phyloP scores from a whole-genome alignment of 2,329 filamentous ascomycete species.

The Chlorencoelia australis region DNA sequence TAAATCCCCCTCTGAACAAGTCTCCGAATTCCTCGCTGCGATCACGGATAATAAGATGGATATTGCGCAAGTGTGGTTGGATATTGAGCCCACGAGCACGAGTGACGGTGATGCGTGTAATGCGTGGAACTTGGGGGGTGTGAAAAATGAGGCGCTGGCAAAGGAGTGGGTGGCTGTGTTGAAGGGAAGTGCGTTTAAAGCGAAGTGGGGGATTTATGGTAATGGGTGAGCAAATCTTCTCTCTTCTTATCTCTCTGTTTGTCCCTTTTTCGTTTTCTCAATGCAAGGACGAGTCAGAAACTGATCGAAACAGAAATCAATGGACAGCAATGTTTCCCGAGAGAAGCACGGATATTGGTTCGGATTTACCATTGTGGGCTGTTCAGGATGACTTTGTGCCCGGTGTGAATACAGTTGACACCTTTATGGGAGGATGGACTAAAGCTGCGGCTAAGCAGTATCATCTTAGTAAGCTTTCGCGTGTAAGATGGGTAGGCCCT shows the following conservation, averaged over 20 bases:
- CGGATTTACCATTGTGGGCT: constrained; percentile 20
- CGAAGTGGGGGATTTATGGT: constrained; percentile 20
- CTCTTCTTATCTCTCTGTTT: too few relatives aligned
- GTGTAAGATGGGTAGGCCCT: not conserved
- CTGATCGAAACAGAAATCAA: constrained; percentile 19
- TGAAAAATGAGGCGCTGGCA: constrained; percentile 16
- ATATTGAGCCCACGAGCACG: constrained; percentile 15
- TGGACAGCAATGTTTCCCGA: constrained; percentile 19
- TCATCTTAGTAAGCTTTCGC: constrained; percentile 12
- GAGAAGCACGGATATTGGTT: constrained; percentile 17
- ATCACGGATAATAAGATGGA: constrained; percentile 14
- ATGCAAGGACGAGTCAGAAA: not conserved
- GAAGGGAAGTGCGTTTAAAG: constrained; percentile 10
- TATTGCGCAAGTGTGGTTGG: constrained; percentile 18
- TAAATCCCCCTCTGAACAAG: constrained; percentile 14
- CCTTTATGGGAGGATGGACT: constrained; percentile 21
- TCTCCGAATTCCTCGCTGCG: constrained; percentile 15
- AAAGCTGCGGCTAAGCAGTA: constrained; percentile 20
- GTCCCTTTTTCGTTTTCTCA: not conserved
- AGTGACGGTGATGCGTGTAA: constrained; percentile 12
- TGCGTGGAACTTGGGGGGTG: constrained; percentile 16
- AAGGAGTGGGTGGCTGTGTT: constrained; percentile 17
- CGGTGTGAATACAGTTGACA: constrained; percentile 16
- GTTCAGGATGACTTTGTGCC: constrained; percentile 16
- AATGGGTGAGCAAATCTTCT: constrained; percentile 19